Evolutionary conservation across 345 rosid species (phyloP).

Genomic region (Mangifera indica): DNA sequence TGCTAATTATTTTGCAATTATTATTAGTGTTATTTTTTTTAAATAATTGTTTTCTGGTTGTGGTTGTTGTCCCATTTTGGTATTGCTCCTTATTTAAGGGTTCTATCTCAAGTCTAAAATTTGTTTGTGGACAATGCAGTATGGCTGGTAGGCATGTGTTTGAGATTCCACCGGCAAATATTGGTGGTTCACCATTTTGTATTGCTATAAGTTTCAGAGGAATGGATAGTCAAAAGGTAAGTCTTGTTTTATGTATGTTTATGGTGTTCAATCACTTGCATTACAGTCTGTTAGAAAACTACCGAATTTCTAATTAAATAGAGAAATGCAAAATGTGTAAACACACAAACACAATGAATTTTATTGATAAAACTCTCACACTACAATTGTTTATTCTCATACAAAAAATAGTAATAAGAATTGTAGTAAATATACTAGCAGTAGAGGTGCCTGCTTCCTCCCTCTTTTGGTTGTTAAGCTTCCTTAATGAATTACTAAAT

Average conservation of each 20-base stretch:
- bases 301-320: too few relatives aligned
- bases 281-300: too few relatives aligned
- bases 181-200: conserved; percentile 87
- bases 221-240: conserved; percentile 71
- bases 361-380: too few relatives aligned
- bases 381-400: too few relatives aligned
- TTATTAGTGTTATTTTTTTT: neutral
- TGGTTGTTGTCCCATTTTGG: conserved; percentile 8
- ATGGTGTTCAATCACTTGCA: neutral
- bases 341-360: too few relatives aligned
- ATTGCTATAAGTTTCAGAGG: conserved; percentile 80
- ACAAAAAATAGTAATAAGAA: too few relatives aligned
- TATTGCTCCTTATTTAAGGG: conserved; percentile 18
- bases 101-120: conserved; percentile 13
- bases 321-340: too few relatives aligned
- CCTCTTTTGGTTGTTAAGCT: too few relatives aligned
- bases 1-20: conserved; percentile 15
- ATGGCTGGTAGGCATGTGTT: conserved; percentile 89
- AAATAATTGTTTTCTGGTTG: neutral
- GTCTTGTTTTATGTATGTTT: conserved; percentile 21
- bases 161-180: conserved; percentile 72
- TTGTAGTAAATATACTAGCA: too few relatives aligned
- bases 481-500: too few relatives aligned
- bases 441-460: too few relatives aligned
- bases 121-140: conserved; percentile 49